A percentile compares a stretch with the other conserved stretches of the same genome.
These are phyloP conservation scores for Globisporangium sylvaticum DNA, from an alignment of 352 stramenopile species.

Conservation along the genomic window DNA sequence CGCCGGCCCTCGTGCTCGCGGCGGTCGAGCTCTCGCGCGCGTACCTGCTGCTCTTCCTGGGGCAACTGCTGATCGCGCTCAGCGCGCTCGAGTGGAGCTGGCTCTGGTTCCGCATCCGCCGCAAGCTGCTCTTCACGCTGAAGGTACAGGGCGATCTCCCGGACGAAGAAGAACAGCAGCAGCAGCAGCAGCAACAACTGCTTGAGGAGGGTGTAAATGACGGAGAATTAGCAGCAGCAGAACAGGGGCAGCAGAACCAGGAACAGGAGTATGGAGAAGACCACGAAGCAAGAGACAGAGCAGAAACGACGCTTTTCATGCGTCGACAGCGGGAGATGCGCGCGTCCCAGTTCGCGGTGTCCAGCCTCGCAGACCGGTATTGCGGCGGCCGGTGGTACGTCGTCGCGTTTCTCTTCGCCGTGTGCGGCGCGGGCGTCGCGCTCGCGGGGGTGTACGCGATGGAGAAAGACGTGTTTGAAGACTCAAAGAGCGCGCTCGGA, in stretches of 20 bases:
- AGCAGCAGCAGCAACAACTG: not conserved
- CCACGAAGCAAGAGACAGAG: not conserved
- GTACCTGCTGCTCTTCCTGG: slow-evolving; percentile 40
- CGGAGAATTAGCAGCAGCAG: not conserved
- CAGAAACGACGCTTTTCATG: not conserved
- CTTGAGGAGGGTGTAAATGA: not conserved
- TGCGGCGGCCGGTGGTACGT: slow-evolving; percentile 28
- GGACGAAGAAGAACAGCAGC: not conserved
- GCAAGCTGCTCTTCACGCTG: slow-evolving; percentile 38
- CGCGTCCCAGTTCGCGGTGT: slow-evolving; percentile 22
- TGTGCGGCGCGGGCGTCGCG: slow-evolving; percentile 15
- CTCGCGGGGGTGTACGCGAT: slow-evolving; percentile 25
- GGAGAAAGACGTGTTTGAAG: slow-evolving; percentile 24
- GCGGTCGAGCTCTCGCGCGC: slow-evolving; percentile 33
- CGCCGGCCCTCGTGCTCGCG: slow-evolving; percentile 28
- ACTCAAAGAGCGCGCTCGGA: slow-evolving; percentile 13
- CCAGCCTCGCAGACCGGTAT: slow-evolving; percentile 20
- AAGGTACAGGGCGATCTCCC: not conserved
- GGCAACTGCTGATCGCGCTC: slow-evolving; percentile 32
- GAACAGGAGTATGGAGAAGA: not conserved
- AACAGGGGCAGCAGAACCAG: not conserved
- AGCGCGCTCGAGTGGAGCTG: slow-evolving; percentile 47
- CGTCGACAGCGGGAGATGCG: slow-evolving; percentile 14
- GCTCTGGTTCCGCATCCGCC: slow-evolving; percentile 43
- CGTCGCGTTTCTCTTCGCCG: slow-evolving; percentile 23